Conservation (phyloP, 345 rosid genomes). For the Cochlearia excelsa region DNA sequence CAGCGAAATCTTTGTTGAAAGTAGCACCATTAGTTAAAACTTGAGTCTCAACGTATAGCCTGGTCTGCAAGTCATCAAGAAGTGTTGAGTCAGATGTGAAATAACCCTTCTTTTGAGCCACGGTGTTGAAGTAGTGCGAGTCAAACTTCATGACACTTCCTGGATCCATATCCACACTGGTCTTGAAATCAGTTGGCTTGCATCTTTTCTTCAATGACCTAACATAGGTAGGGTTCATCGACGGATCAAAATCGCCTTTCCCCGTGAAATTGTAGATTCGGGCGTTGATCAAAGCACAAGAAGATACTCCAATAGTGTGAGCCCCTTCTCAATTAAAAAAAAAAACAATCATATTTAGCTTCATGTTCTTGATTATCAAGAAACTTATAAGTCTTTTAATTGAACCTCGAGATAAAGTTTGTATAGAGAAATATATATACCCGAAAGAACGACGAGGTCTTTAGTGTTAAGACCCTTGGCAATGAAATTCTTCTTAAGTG, state of each 20-base stretch:
- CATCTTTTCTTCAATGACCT: conserved; percentile 45
- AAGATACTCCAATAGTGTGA: conserved; percentile 64
- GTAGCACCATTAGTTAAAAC: conserved; percentile 31
- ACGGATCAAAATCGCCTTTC: conserved; percentile 53
- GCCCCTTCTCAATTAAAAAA: conserved; percentile 35
- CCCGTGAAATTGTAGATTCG: conserved; percentile 64
- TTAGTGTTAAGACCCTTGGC: conserved; percentile 45
- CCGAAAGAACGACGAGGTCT: conserved; percentile 57
- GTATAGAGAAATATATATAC: conserved; percentile 14
- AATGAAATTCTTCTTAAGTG: conserved; percentile 38
- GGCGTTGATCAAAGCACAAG: conserved; percentile 31
- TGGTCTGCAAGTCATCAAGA: conserved; percentile 43
- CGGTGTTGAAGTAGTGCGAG: conserved; percentile 42
- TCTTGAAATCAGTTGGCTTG: conserved; percentile 38
- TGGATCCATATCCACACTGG: conserved; percentile 54
- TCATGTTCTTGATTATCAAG: no score
- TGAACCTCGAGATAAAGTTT: no score
- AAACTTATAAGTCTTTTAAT: no score
- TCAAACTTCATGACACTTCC: conserved; percentile 57
- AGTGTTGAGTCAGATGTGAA: conserved; percentile 65
- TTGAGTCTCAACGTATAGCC: conserved; percentile 36
- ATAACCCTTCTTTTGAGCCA: conserved; percentile 49
- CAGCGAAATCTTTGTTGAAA: conserved; percentile 48
- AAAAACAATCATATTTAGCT: no score
- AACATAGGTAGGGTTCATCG: conserved; percentile 49